These are phyloP conservation scores for Rhamnella rubrinervis DNA, from an alignment of 331 rosid species.

Conservation along the genomic window DNA sequence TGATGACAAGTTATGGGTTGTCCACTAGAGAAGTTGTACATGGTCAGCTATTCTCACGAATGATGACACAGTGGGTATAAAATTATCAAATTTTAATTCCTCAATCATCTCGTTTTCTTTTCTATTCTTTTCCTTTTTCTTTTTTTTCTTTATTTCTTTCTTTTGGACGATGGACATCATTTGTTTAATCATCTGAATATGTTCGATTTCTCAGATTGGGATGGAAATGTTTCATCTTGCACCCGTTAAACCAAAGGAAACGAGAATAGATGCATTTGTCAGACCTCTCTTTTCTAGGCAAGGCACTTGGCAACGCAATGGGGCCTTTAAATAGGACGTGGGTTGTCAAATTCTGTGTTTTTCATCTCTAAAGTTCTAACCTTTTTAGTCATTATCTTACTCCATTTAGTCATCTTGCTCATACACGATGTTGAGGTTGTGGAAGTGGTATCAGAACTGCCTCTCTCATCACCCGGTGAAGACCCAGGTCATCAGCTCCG, in stretches of 20 bases:
- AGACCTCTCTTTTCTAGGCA: not conserved
- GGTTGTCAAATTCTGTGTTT: not conserved
- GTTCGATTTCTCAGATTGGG: too few relatives aligned
- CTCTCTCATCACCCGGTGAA: constrained; percentile 46
- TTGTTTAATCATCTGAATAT: too few relatives aligned
- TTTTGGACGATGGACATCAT: too few relatives aligned
- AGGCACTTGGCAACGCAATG: not conserved
- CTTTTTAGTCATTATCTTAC: not conserved
- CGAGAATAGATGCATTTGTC: constrained; percentile 1
- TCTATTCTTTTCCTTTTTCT: too few relatives aligned
- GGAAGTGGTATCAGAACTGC: constrained; percentile 56
- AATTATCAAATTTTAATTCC: too few relatives aligned
- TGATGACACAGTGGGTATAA: too few relatives aligned
- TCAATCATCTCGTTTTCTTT: too few relatives aligned
- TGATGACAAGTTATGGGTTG: too few relatives aligned
- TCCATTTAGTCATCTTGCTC: not conserved
- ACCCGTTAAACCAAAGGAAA: not conserved
- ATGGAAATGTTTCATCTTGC: too few relatives aligned
- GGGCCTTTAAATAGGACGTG: constrained; percentile 15
- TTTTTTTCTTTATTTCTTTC: too few relatives aligned
- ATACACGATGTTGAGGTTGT: constrained; percentile 31
- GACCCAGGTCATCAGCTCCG: constrained; percentile 53
- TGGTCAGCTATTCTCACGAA: too few relatives aligned
- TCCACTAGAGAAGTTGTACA: too few relatives aligned
- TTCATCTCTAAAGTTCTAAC: not conserved